Evolutionary conservation across 73 alveolate species (phyloP).

Genomic region (Stentor roeselii): DNA sequence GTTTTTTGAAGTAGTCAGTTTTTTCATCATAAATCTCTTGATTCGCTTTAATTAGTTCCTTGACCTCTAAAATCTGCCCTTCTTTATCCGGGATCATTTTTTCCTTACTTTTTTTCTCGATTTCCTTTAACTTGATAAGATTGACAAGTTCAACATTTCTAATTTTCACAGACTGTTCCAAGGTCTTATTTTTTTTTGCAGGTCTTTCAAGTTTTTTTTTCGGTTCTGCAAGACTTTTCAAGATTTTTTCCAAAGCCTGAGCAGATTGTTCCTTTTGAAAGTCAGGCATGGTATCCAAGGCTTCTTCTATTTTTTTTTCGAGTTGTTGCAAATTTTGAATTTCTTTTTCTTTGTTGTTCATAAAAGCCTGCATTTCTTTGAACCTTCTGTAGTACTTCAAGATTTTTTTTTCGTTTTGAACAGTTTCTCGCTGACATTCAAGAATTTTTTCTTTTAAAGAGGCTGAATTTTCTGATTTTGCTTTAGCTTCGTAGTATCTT

Average conservation of each 20-base stretch:
- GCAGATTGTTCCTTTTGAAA: neutral
- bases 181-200: neutral
- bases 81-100: neutral
- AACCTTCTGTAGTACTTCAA: neutral
- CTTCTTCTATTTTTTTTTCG: neutral
- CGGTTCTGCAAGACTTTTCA: neutral
- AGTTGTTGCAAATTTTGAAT: too few species aligned
- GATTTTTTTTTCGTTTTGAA: neutral
- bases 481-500: conserved; percentile 11
- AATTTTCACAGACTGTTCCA: neutral
- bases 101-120: neutral
- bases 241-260: neutral
- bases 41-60: neutral
- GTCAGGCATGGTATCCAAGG: neutral
- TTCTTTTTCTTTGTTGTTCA: neutral
- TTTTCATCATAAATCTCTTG: neutral
- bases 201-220: neutral
- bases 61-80: neutral
- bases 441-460: neutral
- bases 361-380: neutral
- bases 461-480: neutral
- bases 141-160: too few species aligned
- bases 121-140: neutral
- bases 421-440: neutral
- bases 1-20: neutral